phyloP scores from a whole-genome alignment of 2,329 filamentous ascomycete species.

The Pseudocercospora macadamiae region DNA sequence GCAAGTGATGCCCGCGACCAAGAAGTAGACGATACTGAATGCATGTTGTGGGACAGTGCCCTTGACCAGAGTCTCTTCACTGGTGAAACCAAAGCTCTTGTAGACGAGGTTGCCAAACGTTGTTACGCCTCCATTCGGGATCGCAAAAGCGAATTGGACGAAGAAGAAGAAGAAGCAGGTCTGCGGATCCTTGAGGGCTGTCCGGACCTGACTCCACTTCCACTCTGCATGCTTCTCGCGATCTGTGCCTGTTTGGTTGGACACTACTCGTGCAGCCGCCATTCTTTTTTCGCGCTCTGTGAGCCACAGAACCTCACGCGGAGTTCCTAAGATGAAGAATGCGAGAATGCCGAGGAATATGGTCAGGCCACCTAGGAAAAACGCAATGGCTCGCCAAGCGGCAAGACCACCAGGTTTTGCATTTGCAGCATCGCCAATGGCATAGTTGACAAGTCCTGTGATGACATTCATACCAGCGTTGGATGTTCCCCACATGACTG shows the following conservation, averaged over 20 bases:
- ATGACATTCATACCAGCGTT: conserved; percentile 20
- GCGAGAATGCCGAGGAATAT: conserved; percentile 17
- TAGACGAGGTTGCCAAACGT: conserved; percentile 18
- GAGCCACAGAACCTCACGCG: conserved; percentile 20
- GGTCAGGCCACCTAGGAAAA: conserved; percentile 19
- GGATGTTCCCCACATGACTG: conserved; percentile 12
- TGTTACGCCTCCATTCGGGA: conserved; percentile 15
- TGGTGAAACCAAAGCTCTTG: conserved; percentile 18
- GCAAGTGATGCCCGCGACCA: conserved; percentile 8
- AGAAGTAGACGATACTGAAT: conserved; percentile 9
- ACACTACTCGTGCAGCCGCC: conserved; percentile 20
- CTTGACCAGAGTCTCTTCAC: conserved; percentile 10
- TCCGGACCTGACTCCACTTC: conserved; percentile 22
- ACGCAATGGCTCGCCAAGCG: conserved; percentile 20
- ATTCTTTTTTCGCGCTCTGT: conserved; percentile 14
- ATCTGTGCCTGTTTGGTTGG: conserved; percentile 20
- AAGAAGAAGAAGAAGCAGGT: conserved; percentile 23
- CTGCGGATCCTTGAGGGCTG: conserved; percentile 17
- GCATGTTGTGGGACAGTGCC: conserved; percentile 10
- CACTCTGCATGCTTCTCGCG: conserved; percentile 18
- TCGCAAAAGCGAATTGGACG: conserved; percentile 16
- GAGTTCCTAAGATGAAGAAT: conserved; percentile 20
- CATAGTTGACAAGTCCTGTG: conserved; percentile 18
- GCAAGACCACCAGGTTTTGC: conserved; percentile 10
- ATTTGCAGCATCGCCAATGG: conserved; percentile 17